Base-by-base conservation (phyloP, 2,329 filamentous ascomycete genomes). In the Colletotrichum sp. region DNA sequence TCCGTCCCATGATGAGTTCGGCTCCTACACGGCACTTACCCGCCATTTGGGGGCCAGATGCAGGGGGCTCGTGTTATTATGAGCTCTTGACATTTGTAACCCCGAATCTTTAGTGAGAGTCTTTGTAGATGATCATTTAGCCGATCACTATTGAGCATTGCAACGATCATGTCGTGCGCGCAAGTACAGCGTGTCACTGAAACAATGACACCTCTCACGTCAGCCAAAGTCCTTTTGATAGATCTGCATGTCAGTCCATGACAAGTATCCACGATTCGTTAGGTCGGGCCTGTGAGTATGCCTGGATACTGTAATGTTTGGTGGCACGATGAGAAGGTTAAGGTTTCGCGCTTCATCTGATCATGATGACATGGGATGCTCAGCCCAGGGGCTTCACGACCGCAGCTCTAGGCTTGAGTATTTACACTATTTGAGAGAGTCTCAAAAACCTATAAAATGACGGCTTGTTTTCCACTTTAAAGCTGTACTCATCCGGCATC, bases 151-250 rank as follows among this genome's bases (percentile, higher is more conserved):
- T 26, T 26, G 26, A 26, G 26, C 26, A 26, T 26, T n/a, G 18
- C 18, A n/a, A 6, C 18, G 18, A 18, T 0, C 2, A 12, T 49
- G n/a, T 8, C 8, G 44, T 52, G 2, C 6, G 3, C n/a, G 5
- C 10, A 52, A 13, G n/a, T 21, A 52, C n/a, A 52, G 6, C 6
- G n/a, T 8, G 2, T 13, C 1, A 6, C 44, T 52, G 44, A 52
- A 52, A 52, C n/a, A 52, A 1, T 21, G 10, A 21, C n/a, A 52
- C 0, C n/a, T 52, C 44, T 52, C n/a, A 52, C 44, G 44, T 52
- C 44, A 52, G 44, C 44, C n/a, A 21, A 13, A 52, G n/a, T 21
- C 6, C n/a, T 21, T 52, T 52, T 21, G 10, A 21, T 13, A 21
- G 44, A 21, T 52, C 44, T 21, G 44, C 44, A 52, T 24, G n/a